Base-by-base conservation (phyloP, 2,329 filamentous ascomycete genomes). In the Microcera coccophila region DNA sequence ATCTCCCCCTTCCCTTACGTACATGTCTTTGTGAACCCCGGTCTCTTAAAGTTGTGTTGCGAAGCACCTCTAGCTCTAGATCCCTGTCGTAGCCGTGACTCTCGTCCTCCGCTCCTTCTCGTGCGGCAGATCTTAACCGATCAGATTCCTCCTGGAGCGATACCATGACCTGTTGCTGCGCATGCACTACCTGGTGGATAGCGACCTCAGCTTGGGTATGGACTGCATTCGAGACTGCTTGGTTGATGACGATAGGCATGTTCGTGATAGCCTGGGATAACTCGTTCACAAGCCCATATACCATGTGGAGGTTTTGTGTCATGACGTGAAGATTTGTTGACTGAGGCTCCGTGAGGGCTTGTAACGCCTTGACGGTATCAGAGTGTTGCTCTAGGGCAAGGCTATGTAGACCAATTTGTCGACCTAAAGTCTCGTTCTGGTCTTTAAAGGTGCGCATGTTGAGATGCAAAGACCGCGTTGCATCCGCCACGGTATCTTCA, bases 401-500 rank as follows among this genome's bases (percentile, higher is more conserved):
- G 9, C 50, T 42, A 22, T 62, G 55, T 4, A 57, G 32, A 12
- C 62, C 53, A n/a, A 62, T 48, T 20, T 35, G 33, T 8, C 17
- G 33, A 35, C 4, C 33, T n/a, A 32, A 9, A n/a, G 9, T 8
- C n/a, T 32, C 8, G 29, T 32, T 32, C 29, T 32, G 8, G 29
- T n/a, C 29, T 4, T 35, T 36, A 9, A 60, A 40, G 31, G 34
- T 46, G 7, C 46, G 40, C 26, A 60, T 39, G 8, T 63, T 61
- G 16, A 63, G 36, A 3, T 61, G 53, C 9, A 66, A 41, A 3
- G 62, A 63, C 0, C 49, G 49, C 5, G 62, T 53, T 1, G 64
- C 64, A 24, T 62, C 60, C 0, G 59, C 50, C 20, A 66, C 56
- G 9, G 59, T 55, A n/a, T 62, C 53, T 20, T 67, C 64, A 1